Conservation (phyloP, 805 yeast genomes). For the Candida ascalaphidarum region DNA sequence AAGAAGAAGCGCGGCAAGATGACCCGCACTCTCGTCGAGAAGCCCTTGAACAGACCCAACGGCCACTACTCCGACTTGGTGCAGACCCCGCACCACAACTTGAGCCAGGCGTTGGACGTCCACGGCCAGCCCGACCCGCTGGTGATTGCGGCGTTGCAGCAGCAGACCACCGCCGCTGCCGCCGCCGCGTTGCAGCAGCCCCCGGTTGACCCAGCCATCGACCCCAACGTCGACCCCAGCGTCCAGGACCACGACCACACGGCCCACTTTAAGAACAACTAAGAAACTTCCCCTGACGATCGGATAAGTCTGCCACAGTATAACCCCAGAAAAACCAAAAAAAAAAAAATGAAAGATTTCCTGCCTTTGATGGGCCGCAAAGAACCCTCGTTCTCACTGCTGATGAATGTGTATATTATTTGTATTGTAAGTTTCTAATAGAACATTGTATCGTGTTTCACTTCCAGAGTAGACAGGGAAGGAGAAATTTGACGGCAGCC, state of each 20-base stretch:
- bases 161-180: conserved; percentile 17
- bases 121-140: conserved; percentile 31
- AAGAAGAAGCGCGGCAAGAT: conserved; percentile 31
- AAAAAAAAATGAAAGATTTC: too few relatives aligned
- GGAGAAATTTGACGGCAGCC: too few relatives aligned
- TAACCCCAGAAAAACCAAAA: too few relatives aligned
- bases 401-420: too few relatives aligned
- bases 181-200: conserved; percentile 17
- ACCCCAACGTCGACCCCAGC: conserved; percentile 36
- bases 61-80: conserved; percentile 9
- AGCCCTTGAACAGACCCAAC: conserved; percentile 25
- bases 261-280: too few relatives aligned
- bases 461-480: too few relatives aligned
- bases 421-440: too few relatives aligned
- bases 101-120: conserved; percentile 16
- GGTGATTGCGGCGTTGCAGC: conserved; percentile 34
- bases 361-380: too few relatives aligned
- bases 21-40: conserved; percentile 34
- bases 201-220: conserved; percentile 34
- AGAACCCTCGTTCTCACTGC: too few relatives aligned
- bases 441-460: too few relatives aligned
- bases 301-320: too few relatives aligned
- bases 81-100: conserved; percentile 15
- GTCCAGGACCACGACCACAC: conserved; percentile 35
- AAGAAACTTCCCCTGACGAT: too few relatives aligned